Evolutionary conservation across 2,329 filamentous ascomycete genomes (phyloP).

Genomic region (Penicillium sp.): DNA sequence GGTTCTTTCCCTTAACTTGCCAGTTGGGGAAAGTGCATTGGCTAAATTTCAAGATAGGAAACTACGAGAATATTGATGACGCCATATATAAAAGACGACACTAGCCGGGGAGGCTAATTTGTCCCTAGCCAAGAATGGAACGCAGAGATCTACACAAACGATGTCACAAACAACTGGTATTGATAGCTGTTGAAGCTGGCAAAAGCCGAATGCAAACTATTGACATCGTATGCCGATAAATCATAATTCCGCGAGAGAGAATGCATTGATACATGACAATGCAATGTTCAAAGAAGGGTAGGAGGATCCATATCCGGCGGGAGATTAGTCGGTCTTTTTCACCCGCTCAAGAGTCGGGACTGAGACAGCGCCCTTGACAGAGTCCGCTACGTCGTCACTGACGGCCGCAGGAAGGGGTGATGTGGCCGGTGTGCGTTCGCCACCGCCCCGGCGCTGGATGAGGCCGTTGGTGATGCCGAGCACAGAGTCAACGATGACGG

Average conservation of each 20-base stretch:
- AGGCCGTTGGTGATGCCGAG: constrained; percentile 89
- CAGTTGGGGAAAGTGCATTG: neutral
- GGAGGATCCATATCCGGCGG: constrained; percentile 3
- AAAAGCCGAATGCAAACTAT: constrained; percentile 15
- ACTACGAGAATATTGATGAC: neutral
- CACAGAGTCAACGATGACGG: constrained; percentile 94
- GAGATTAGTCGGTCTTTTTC: constrained; percentile 14
- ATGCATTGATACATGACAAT: constrained; percentile 4
- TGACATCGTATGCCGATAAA: constrained; percentile 14
- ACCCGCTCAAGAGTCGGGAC: constrained; percentile 28
- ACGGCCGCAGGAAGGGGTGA: constrained; percentile 19
- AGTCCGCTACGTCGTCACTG: constrained; percentile 4
- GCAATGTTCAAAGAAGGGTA: constrained; percentile 1
- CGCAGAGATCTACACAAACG: neutral
- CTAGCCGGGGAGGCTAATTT: neutral
- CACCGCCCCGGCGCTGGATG: constrained; percentile 47
- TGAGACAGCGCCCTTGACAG: constrained; percentile 12
- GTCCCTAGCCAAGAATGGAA: neutral
- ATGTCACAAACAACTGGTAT: neutral
- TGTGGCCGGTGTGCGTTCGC: constrained; percentile 23
- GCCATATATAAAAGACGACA: too few species aligned
- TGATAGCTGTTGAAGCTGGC: constrained; percentile 20
- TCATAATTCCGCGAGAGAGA: neutral
- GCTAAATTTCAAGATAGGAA: neutral
- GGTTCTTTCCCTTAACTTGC: neutral